phyloP scores from a whole-genome alignment of 2,329 filamentous ascomycete species.

The Botryosphaeria agaves region DNA sequence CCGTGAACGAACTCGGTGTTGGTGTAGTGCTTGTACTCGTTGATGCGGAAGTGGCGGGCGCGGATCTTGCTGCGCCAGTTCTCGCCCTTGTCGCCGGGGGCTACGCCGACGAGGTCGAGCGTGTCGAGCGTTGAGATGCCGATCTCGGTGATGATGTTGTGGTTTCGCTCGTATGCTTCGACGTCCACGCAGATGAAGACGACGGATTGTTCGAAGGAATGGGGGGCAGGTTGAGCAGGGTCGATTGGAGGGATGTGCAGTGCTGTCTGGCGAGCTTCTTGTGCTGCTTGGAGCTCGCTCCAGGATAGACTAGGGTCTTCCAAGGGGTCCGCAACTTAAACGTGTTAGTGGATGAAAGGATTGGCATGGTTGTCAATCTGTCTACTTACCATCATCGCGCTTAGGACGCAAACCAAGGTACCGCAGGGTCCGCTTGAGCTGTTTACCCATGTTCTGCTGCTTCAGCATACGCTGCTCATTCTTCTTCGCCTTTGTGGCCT shows the following conservation, averaged over 20 bases:
- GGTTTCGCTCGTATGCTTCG: conserved; percentile 58
- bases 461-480: conserved; percentile 29
- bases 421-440: conserved; percentile 46
- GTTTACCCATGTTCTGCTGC: conserved; percentile 34
- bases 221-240: conserved; percentile 26
- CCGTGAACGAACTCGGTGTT: conserved; percentile 57
- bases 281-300: not conserved
- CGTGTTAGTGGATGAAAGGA: no score
- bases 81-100: conserved; percentile 42
- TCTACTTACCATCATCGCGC: conserved; percentile 1
- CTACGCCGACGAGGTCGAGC: conserved; percentile 30
- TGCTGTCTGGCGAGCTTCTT: not conserved
- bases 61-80: conserved; percentile 53
- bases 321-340: no score
- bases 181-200: conserved; percentile 69
- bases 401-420: conserved; percentile 51
- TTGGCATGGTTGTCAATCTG: no score
- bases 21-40: conserved; percentile 45
- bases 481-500: conserved; percentile 30
- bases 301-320: no score
- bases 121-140: conserved; percentile 73
- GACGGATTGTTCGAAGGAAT: conserved; percentile 33
- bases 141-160: conserved; percentile 61
- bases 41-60: conserved; percentile 59
- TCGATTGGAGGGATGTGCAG: conserved; percentile 21